Evolutionary conservation across 2,329 filamentous ascomycete species (phyloP).

Genomic region (Trichoderma koningiopsis): DNA sequence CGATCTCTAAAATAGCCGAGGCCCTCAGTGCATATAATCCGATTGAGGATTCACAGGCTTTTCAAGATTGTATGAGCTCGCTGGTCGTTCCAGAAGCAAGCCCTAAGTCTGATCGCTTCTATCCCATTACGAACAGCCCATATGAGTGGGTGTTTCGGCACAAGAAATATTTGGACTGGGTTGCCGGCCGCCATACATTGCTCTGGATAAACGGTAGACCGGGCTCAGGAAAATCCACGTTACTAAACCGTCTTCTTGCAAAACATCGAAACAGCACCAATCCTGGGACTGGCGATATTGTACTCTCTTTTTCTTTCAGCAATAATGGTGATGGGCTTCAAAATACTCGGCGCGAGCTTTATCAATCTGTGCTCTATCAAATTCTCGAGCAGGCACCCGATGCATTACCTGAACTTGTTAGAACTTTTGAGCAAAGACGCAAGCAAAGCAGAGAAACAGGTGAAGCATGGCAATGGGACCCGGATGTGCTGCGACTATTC

Average conservation of each 20-base stretch:
- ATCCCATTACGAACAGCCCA: slow-evolving; percentile 31
- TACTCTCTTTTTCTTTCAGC: slow-evolving; percentile 43
- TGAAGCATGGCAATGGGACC: slow-evolving; percentile 36
- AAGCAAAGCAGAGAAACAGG: slow-evolving; percentile 26
- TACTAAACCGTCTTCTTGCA: slow-evolving; percentile 40
- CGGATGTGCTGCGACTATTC: slow-evolving; percentile 29
- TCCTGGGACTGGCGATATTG: slow-evolving; percentile 14
- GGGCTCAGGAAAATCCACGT: slow-evolving; percentile 44
- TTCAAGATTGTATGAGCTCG: slow-evolving; percentile 34
- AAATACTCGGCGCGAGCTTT: slow-evolving; percentile 38
- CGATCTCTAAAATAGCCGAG: not conserved
- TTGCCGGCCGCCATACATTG: slow-evolving; percentile 26
- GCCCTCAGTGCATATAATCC: not conserved
- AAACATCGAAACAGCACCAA: slow-evolving; percentile 28
- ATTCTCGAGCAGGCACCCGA: slow-evolving; percentile 33
- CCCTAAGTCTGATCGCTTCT: slow-evolving; percentile 31
- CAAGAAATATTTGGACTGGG: slow-evolving; percentile 33
- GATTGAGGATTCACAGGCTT: not conserved
- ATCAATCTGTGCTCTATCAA: slow-evolving; percentile 40
- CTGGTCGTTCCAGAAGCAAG: slow-evolving; percentile 37
- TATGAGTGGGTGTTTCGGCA: slow-evolving; percentile 39
- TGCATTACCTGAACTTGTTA: slow-evolving; percentile 30
- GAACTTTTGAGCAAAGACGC: slow-evolving; percentile 24
- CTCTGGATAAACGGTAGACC: slow-evolving; percentile 47
- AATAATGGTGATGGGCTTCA: slow-evolving; percentile 38